Evolutionary conservation across 257 asterid genomes (phyloP).

Genomic region (Nicotiana obtusifolia): DNA sequence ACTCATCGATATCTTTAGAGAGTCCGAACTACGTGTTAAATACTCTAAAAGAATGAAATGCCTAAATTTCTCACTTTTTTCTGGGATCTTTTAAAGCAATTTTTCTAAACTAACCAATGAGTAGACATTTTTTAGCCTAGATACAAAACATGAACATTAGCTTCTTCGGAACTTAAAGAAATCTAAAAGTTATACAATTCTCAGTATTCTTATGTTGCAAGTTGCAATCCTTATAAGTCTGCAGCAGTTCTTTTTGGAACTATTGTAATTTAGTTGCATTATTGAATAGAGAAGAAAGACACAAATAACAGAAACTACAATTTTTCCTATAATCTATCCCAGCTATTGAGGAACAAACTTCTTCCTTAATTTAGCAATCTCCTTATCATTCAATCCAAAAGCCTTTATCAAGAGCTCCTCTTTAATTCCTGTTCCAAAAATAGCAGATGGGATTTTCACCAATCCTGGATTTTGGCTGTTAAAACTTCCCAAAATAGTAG

Average conservation of each 20-base stretch:
- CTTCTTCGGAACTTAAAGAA: not conserved
- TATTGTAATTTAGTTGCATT: not conserved
- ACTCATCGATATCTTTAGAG: too few species aligned
- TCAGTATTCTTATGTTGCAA: not conserved
- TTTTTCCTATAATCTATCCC: not conserved
- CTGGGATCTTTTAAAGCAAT: not conserved
- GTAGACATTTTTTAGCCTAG: not conserved
- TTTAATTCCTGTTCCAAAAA: constrained; percentile 55
- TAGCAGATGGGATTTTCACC: constrained; percentile 53
- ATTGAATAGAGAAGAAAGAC: not conserved
- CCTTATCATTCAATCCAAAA: constrained; percentile 60
- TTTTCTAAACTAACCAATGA: not conserved
- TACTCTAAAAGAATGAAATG: not conserved
- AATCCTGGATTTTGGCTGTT: constrained; percentile 76
- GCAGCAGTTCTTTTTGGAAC: not conserved
- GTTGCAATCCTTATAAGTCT: not conserved
- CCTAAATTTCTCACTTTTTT: not conserved
- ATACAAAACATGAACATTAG: not conserved
- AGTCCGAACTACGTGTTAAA: too few species aligned
- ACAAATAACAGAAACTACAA: not conserved
- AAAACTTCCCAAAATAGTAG: constrained; percentile 63
- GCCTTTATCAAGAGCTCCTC: constrained; percentile 62
- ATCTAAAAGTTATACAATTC: not conserved
- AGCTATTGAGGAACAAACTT: constrained; percentile 30
- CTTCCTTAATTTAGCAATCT: constrained; percentile 55